Evolutionary conservation across 345 rosid species (phyloP), one percentile per base, ranked within the genome.

Genomic region (Salix koriyanagi): DNA sequence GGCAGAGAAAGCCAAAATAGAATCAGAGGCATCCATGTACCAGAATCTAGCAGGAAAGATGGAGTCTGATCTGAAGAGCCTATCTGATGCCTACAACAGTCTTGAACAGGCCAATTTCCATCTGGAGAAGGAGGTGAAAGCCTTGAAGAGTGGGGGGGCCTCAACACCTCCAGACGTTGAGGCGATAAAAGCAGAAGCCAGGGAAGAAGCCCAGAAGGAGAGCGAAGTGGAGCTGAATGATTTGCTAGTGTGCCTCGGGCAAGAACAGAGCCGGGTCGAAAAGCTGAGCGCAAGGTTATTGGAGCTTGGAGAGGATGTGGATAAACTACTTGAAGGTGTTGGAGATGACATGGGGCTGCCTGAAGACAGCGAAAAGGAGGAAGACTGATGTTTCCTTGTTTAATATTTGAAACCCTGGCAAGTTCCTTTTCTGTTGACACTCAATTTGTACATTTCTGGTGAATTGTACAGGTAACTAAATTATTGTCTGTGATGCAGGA

Each of bases 261-360:
- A 96, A 83, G 99, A 96, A 64, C 98, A 94, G 86, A 96, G 97
- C 82, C 91, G 85, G 86, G 99, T 92, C 76, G 99, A 94, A 78
- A 93, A 85, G 78, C 87, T 96, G 82, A 92, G 86, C 15, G 77
- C 92, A 12, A 92, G 83, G 85, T 79, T 96, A 80, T 2, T 78
- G 52, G 99, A 96, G 70, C 78, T 96, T n/a, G 98, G 99, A 18
- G 95, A 91, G 83, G 94, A 94, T 69, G 97, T 90, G 14, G 97
- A 91, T 66, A 80, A 82, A 80, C 85, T 96, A 76, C 92, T 96
- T 16, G 97, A 96, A 79, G 99, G 91, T 41, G 84, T 96, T 9
- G 99, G 97, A 11, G 98, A 93, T 30, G 98, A 93, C 46, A 65
- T 82, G 26, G 99, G 86, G 74, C 86, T 94, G 71, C 95, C 91